Conservation (phyloP, 1,284 basidiomycete genomes). For the Puccinia brachypodii region DNA sequence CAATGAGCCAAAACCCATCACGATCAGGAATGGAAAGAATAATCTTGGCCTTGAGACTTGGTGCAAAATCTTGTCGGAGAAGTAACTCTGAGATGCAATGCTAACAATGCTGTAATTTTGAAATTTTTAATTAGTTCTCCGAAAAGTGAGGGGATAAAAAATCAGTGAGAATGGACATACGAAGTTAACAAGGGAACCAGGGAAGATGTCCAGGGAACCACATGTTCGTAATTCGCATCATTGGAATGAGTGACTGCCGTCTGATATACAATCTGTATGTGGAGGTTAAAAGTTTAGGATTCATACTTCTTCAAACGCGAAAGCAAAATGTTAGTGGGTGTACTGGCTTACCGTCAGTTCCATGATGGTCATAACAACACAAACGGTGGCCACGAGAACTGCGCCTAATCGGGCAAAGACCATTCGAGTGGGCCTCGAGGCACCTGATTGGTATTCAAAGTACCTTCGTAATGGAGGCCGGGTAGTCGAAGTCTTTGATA, state of each 20-base stretch:
- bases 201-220: conserved; percentile 41
- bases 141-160: not conserved
- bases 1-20: conserved; percentile 31
- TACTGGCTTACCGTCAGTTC: conserved; percentile 26
- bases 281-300: not conserved
- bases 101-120: conserved; percentile 33
- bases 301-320: not conserved
- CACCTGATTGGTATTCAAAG: conserved; percentile 17
- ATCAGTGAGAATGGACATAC: not conserved
- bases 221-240: not conserved
- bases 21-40: conserved; percentile 14
- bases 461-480: not conserved
- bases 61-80: conserved; percentile 34
- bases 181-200: conserved; percentile 32
- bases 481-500: conserved; percentile 24
- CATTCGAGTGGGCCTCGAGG: conserved; percentile 20
- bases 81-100: conserved; percentile 36
- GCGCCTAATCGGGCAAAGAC: conserved; percentile 8
- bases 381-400: conserved; percentile 34
- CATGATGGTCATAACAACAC: conserved; percentile 42
- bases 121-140: not conserved
- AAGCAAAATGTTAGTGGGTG: not conserved
- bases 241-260: conserved; percentile 23
- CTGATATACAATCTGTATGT: conserved; percentile 47
- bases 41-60: conserved; percentile 15